Conservation (phyloP, 106 monocot genomes). For the Dioscorea zingiberensis region DNA sequence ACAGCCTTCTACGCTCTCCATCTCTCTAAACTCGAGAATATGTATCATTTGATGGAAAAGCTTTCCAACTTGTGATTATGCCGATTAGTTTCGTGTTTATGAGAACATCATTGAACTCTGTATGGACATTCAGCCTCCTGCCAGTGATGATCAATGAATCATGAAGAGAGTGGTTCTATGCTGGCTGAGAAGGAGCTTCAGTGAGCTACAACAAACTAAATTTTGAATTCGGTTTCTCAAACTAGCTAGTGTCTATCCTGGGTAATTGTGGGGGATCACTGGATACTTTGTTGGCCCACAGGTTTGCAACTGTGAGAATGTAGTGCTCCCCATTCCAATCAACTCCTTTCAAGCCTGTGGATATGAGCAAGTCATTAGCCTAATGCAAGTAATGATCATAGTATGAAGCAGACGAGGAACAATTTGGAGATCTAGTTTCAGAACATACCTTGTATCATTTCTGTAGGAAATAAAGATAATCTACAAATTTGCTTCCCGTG, state of each 20-base stretch:
- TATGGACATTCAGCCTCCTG: no score
- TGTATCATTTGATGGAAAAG: no score
- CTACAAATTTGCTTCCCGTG: constrained; percentile 18
- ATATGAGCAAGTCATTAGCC: constrained; percentile 9
- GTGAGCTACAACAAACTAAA: no score
- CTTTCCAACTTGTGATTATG: no score
- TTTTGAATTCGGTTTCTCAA: not conserved
- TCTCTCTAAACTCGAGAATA: no score
- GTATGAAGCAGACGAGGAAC: not conserved
- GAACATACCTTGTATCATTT: constrained; percentile 38
- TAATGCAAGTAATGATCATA: not conserved
- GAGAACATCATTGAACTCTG: no score
- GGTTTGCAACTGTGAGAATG: constrained; percentile 56
- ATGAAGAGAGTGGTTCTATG: no score
- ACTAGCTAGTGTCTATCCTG: constrained; percentile 2
- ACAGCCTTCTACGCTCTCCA: no score
- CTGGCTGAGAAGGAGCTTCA: no score
- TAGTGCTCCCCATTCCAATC: constrained; percentile 60
- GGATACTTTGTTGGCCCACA: constrained; percentile 70
- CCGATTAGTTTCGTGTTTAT: no score
- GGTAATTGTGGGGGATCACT: constrained; percentile 36
- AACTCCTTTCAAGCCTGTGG: constrained; percentile 34
- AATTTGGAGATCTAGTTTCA: not conserved
- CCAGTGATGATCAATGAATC: no score
- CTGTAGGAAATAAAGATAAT: constrained; percentile 49